Base-by-base conservation (phyloP, 2,329 filamentous ascomycete genomes). In the Fusarium acutatum region DNA sequence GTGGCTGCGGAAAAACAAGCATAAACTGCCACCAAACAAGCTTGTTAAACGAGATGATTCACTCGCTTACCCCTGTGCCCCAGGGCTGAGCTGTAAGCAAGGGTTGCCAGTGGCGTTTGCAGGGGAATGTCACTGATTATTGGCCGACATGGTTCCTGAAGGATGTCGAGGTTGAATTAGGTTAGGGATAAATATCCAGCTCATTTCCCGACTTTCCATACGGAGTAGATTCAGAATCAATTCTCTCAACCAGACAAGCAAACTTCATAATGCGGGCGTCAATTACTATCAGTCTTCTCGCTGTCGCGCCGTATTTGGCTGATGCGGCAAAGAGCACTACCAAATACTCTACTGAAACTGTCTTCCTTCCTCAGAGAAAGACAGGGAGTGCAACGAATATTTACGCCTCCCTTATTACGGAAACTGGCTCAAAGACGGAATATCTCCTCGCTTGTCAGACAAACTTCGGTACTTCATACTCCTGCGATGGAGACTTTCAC, bases 391-490 rank as follows among this genome's bases (percentile, higher is more conserved):
- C 64, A 1, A 62, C 68, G 6, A 64, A 72, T 32, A 77, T 78
- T 17, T 78, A 77, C 43, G 77, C 77, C 5, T 76, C 75, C 14
- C 40, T 78, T 32, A 76, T 78, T 30, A 77, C 72, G 7, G 64
- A 67, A 40, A 59, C 63, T 7, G 66, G 50, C 3, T 72, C 73
- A 35, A 70, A 56, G 24, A 78, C 76, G 1, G 60, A 78, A 41
- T 78, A 78, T 38, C 65, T 78, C 8, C 64, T 78, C 5, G 77
- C 75, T 7, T 78, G 77, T 7, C 67, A 75, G 17, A 74, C 75
- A 28, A 58, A 67, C 30, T 73, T 78, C 6, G 38, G 35, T 20
- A 53, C 58, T 5, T 58, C 75, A 6, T 73, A 78, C 7, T 69
- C 60, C 0, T 78, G 77, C 63, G 65, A 67, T 13, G 75, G 75